Evolutionary conservation across 2,329 filamentous ascomycete genomes (phyloP), one percentile per base, ranked within the genome.

Genomic region (Colletotrichum australisinense): DNA sequence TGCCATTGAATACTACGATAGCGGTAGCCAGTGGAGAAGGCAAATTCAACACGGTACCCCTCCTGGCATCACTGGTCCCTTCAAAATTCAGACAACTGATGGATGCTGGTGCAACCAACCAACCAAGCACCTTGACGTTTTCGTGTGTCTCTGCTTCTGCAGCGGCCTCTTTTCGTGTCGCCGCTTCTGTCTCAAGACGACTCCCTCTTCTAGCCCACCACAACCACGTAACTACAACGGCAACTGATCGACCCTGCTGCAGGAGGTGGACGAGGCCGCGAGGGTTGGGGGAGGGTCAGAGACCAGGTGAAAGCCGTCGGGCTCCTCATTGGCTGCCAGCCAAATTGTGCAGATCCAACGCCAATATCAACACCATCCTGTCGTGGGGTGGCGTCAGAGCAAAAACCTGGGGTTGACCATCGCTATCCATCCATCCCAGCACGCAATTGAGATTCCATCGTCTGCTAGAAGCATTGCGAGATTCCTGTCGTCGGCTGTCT

Each of bases 1-100:
- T 55, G 63, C 66, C 67, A 65, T 73, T 56, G 70, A 70, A 60
- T 73, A 59, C 55, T 73, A 65, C 66, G 53, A 38, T 55, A 55
- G 59, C 46, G 66, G 70, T 69, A 62, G 57, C 42, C 42, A 32
- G 55, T 46, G 38, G 60, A 30, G 60, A 53, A 16, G 11, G 52
- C 22, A 56, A n/a, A 32, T 30, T 24, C 24, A 49, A 57, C n/a
- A 35, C 38, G 35, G 35, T 12, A 38, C 11, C 16, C 35, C 9
- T 30, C 8, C 30, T 16, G 35, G 35, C 38, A 19, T 16, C 16
- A 42, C 6, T 42, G 55, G 42, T 53, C 53, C 42, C 28, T 38
- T 49, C n/a, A 42, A 14, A 52, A 60, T 22, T 32, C 64, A 53
- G 30, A 30, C 49, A 19, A 32, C 32, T 56, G 38, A 32, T 24